Percentiles rank a stretch among this genome's conserved stretches.
Evolutionary conservation across 345 rosid species (phyloP).

Genomic region (Ceriops zippeliana): DNA sequence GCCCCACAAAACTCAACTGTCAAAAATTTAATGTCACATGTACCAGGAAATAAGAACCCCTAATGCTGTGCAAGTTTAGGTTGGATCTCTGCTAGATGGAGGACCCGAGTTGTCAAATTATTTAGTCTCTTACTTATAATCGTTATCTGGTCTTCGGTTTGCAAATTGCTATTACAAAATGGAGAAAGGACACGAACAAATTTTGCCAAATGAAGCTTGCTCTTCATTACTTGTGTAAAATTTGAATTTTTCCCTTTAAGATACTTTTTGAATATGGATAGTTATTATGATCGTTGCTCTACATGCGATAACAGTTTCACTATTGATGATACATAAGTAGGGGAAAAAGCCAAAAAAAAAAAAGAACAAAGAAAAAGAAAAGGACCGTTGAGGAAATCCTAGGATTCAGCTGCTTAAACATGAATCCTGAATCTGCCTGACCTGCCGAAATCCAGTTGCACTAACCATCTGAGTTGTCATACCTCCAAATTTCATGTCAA

Average conservation of each 20-base stretch:
- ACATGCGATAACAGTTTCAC: neutral
- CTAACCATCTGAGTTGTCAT: neutral
- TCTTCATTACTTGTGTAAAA: neutral
- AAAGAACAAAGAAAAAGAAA: neutral
- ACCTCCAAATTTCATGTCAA: conserved; percentile 1
- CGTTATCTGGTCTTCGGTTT: no score
- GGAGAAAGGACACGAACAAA: no score
- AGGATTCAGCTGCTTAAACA: neutral
- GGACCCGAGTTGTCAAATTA: no score
- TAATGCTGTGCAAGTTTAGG: no score
- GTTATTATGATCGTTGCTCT: neutral
- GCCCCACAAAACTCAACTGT: no score
- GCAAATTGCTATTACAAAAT: no score
- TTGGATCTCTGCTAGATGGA: no score
- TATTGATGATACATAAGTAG: neutral
- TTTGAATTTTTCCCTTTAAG: neutral
- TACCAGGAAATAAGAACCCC: no score
- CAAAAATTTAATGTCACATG: no score
- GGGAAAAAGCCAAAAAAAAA: no score
- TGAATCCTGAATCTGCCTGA: conserved; percentile 2
- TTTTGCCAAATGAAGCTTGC: neutral
- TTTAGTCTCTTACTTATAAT: no score
- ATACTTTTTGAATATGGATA: neutral
- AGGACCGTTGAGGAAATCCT: neutral
- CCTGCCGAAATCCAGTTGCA: neutral